These are phyloP conservation scores for Misopates orontium DNA, from an alignment of 257 asterid genomes.

Conservation along the genomic window DNA sequence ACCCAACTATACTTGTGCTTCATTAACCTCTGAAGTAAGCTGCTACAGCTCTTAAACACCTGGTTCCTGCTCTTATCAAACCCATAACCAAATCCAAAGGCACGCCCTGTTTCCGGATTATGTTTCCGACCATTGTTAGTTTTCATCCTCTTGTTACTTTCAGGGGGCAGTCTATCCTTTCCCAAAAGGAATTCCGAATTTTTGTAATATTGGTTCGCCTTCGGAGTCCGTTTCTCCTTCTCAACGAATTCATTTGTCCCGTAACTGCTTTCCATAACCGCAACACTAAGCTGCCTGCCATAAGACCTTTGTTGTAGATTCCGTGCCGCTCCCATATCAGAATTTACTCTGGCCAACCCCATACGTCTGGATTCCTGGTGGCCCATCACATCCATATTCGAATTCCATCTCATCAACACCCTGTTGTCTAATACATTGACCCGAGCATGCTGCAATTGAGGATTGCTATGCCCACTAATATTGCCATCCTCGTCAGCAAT, in stretches of 20 bases:
- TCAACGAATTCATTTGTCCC: conserved; percentile 48
- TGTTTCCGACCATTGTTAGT: conserved; percentile 59
- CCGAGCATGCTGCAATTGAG: conserved; percentile 41
- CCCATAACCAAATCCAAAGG: conserved; percentile 46
- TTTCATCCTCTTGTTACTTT: conserved; percentile 69
- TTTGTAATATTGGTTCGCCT: conserved; percentile 80
- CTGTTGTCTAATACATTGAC: conserved; percentile 35
- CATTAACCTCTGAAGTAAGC: conserved; percentile 79
- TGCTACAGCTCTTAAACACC: conserved; percentile 62
- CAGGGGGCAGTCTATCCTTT: conserved; percentile 85
- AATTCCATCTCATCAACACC: conserved; percentile 51
- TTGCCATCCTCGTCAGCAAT: conserved; percentile 39
- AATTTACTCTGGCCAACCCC: conserved; percentile 45
- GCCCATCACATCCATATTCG: conserved; percentile 42
- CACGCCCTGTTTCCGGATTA: conserved; percentile 39
- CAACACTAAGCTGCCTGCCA: conserved; percentile 66
- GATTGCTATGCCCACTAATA: conserved; percentile 37
- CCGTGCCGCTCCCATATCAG: conserved; percentile 54
- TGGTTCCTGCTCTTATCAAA: conserved; percentile 53
- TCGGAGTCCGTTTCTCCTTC: conserved; percentile 94
- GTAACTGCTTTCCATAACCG: conserved; percentile 50
- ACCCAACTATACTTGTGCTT: conserved; percentile 90
- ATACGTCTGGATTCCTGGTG: conserved; percentile 37
- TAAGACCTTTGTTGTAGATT: conserved; percentile 53
- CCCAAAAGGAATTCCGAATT: conserved; percentile 89